Evolutionary conservation across 2,329 filamentous ascomycete species (phyloP).

Genomic region (Hymenoscyphus fraxineus): DNA sequence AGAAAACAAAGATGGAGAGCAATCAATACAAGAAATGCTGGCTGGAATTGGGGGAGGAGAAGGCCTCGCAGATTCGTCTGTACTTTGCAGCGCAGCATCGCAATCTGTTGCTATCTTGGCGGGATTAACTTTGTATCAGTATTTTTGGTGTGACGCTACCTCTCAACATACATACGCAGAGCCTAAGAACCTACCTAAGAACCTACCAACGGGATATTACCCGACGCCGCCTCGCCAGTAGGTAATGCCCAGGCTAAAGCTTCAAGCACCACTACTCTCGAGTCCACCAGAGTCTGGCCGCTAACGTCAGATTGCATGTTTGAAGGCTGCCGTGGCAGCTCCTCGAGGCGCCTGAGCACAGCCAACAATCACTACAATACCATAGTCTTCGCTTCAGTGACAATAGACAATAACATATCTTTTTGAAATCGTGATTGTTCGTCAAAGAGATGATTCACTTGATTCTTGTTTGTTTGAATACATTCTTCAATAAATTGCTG

Average conservation of each 20-base stretch:
- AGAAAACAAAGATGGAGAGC: neutral
- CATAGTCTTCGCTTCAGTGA: too few species aligned
- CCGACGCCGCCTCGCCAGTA: neutral
- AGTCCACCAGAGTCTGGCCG: slow-evolving; percentile 2
- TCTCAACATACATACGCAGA: too few species aligned
- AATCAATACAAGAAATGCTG: neutral
- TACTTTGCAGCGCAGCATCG: neutral
- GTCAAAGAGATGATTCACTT: neutral
- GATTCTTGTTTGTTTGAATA: neutral
- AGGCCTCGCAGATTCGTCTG: neutral
- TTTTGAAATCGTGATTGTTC: neutral
- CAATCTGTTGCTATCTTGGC: neutral
- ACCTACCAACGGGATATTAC: neutral
- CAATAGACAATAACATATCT: neutral
- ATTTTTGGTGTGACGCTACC: neutral
- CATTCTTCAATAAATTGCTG: neutral
- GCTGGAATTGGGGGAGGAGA: neutral
- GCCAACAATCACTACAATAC: neutral
- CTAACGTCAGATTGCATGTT: neutral
- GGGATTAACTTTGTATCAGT: neutral
- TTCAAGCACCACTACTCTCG: neutral
- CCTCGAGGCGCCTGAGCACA: neutral
- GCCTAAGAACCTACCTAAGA: too few species aligned
- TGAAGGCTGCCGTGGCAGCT: neutral
- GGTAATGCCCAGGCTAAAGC: neutral